Conservation (phyloP, 345 rosid genomes). For the Cardamine occulta region DNA sequence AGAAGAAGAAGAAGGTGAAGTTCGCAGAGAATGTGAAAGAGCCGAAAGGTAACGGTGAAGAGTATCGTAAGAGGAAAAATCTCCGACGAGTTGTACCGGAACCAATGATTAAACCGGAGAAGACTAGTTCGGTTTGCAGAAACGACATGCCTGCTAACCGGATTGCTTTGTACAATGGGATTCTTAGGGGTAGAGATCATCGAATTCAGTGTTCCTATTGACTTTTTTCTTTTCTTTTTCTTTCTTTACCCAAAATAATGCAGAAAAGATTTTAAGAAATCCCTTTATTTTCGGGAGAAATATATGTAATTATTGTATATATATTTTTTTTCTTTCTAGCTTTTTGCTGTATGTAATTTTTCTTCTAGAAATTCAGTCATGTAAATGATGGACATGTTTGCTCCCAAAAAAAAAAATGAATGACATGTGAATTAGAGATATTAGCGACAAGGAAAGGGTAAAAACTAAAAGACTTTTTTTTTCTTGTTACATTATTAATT, state of each 20-base stretch:
- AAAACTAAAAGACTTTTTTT: not conserved
- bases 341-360: constrained; percentile 5
- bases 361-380: constrained; percentile 12
- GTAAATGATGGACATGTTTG: constrained; percentile 21
- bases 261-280: not conserved
- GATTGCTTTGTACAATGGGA: constrained; percentile 70
- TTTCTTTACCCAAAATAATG: not conserved
- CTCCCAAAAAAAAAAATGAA: not conserved
- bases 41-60: constrained; percentile 57
- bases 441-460: constrained; percentile 1
- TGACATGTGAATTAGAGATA: constrained; percentile 21
- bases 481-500: not conserved
- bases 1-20: constrained; percentile 61
- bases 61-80: constrained; percentile 52
- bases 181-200: constrained; percentile 63
- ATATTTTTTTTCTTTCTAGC: not conserved
- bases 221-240: not conserved
- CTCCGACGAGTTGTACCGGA: constrained; percentile 30
- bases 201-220: constrained; percentile 52
- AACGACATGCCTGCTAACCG: constrained; percentile 60
- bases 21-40: constrained; percentile 86
- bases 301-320: constrained; percentile 16
- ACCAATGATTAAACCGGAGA: constrained; percentile 25
- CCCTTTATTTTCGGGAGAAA: not conserved
- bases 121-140: constrained; percentile 48